Conservation (phyloP, 2,329 filamentous ascomycete genomes). For the Grosmannia huntii region DNA sequence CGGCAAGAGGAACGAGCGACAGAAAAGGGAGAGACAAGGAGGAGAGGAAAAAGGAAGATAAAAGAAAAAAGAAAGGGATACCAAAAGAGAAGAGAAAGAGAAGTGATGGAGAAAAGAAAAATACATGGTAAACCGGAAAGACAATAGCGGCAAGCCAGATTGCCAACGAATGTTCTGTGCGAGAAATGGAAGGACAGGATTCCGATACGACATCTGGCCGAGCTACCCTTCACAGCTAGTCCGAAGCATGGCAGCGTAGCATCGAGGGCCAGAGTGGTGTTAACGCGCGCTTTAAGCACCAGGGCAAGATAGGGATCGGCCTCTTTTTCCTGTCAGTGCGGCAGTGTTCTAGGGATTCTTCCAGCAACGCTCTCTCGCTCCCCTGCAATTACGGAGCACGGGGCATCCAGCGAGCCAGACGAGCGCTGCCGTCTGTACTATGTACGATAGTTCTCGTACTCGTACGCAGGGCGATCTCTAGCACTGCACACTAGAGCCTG, state of each 20-base stretch:
- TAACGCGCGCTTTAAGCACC: neutral
- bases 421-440: no score
- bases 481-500: neutral
- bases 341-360: neutral
- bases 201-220: neutral
- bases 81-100: no score
- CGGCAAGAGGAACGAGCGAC: neutral
- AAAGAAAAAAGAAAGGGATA: no score
- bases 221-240: neutral
- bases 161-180: neutral
- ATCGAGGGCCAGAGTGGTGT: neutral
- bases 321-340: neutral
- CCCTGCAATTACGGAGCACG: slow-evolving; percentile 1
- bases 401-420: no score
- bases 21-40: no score
- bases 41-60: no score
- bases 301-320: neutral
- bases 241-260: neutral
- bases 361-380: neutral
- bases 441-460: no score
- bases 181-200: neutral
- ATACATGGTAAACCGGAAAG: no score
- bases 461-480: neutral
- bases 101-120: no score
- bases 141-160: neutral